Conservation (phyloP, 108 stramenopile genomes). For the Cyclotella kingstonii region DNA sequence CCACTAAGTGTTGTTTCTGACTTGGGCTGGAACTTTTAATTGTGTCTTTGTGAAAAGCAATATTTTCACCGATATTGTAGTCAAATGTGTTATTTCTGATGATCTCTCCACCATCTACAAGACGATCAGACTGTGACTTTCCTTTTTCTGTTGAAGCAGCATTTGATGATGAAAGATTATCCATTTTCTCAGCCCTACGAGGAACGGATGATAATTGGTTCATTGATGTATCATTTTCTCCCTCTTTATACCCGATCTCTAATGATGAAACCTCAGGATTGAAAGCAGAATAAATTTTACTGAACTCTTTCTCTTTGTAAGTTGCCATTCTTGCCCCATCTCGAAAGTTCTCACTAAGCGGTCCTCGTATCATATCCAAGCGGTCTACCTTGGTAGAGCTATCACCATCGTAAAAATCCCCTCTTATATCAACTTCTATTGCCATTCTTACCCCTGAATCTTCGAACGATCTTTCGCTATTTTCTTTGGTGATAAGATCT, state of each 20-base stretch:
- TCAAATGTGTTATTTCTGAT: not conserved
- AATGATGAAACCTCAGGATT: not conserved
- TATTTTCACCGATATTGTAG: slow-evolving; percentile 4
- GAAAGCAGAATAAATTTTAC: not conserved
- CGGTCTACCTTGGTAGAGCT: not conserved
- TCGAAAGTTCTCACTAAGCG: slow-evolving; percentile 23
- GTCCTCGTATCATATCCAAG: slow-evolving; percentile 13
- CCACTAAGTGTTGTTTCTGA: too few relatives aligned
- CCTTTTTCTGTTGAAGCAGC: not conserved
- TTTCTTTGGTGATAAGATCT: too few relatives aligned
- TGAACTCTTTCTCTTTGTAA: slow-evolving; percentile 18
- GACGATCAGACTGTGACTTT: not conserved
- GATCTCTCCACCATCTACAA: slow-evolving; percentile 12
- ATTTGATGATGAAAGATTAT: not conserved
- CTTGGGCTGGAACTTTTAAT: too few relatives aligned
- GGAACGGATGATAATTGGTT: too few relatives aligned
- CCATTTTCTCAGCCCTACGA: too few relatives aligned
- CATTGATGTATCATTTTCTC: slow-evolving; percentile 4
- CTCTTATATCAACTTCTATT: too few relatives aligned
- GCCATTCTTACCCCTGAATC: too few relatives aligned
- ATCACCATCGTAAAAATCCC: too few relatives aligned
- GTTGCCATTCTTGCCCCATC: slow-evolving; percentile 30
- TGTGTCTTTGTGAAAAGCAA: not conserved
- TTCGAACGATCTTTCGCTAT: too few relatives aligned
- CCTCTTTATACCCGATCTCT: not conserved